Percentiles rank a stretch among this genome's conserved stretches.
phyloP scores from a whole-genome alignment of 2,329 filamentous ascomycete genomes.

The Neocucurbitaria cava region DNA sequence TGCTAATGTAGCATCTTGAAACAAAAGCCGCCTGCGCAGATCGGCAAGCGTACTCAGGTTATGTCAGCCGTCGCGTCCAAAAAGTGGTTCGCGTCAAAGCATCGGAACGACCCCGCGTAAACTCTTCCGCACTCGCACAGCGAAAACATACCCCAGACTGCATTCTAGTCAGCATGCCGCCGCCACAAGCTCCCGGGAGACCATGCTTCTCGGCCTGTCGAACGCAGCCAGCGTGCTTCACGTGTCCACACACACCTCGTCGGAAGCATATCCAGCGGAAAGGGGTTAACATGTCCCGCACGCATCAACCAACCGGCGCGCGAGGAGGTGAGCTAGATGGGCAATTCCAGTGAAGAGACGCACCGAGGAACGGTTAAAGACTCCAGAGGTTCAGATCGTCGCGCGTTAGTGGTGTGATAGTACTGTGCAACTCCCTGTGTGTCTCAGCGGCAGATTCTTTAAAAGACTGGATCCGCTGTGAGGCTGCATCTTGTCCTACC shows the following conservation, averaged over 20 bases:
- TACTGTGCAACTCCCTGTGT: neutral
- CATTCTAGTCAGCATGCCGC: neutral
- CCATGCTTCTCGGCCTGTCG: constrained; percentile 11
- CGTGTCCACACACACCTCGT: constrained; percentile 13
- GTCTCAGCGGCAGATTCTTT: constrained; percentile 5
- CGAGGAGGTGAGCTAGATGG: constrained; percentile 5
- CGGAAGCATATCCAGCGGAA: neutral
- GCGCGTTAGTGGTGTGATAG: constrained; percentile 23
- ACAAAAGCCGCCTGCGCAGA: neutral
- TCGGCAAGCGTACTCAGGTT: neutral
- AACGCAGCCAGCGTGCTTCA: constrained; percentile 4
- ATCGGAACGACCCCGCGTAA: constrained; percentile 23
- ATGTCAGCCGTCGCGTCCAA: neutral
- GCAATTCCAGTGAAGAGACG: constrained; percentile 1
- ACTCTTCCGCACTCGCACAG: constrained; percentile 25
- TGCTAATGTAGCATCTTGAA: neutral
- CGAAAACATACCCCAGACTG: constrained; percentile 17
- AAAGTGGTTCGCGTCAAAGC: neutral
- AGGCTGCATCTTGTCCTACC: neutral
- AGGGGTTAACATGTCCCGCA: constrained; percentile 18
- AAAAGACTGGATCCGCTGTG: constrained; percentile 1
- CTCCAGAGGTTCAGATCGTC: constrained; percentile 28
- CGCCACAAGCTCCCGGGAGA: constrained; percentile 14
- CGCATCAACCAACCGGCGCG: constrained; percentile 13
- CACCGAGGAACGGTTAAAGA: constrained; percentile 40